phyloP scores from a whole-genome alignment of 148 eudicot species.

The Camellia japonica region DNA sequence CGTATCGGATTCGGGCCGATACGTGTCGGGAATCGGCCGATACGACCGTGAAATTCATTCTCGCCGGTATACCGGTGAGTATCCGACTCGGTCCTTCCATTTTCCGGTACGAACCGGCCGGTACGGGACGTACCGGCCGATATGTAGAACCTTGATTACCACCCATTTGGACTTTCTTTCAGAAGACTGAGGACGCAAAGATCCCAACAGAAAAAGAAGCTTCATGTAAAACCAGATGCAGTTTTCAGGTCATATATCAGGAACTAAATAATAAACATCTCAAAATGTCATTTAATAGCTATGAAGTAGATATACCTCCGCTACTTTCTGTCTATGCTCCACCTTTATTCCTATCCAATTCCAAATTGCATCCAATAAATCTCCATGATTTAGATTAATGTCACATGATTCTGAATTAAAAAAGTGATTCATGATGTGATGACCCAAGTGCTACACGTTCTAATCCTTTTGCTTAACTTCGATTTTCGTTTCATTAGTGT shows the following conservation, averaged over 20 bases:
- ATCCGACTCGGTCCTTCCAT: too few relatives aligned
- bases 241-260: conserved; percentile 15
- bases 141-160: too few relatives aligned
- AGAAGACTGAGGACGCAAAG: conserved; percentile 83
- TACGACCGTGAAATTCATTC: too few relatives aligned
- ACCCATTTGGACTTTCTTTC: conserved; percentile 91
- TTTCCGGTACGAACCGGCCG: too few relatives aligned
- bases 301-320: conserved; percentile 51
- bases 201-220: conserved; percentile 83
- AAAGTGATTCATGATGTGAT: conserved; percentile 52
- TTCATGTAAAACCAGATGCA: conserved; percentile 25
- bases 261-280: not conserved
- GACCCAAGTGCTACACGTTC: too few relatives aligned
- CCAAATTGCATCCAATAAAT: conserved; percentile 87
- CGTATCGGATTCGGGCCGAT: too few relatives aligned
- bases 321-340: conserved; percentile 82
- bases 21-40: too few relatives aligned
- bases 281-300: not conserved
- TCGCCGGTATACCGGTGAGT: too few relatives aligned
- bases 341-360: conserved; percentile 79
- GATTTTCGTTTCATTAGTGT: too few relatives aligned
- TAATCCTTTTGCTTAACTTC: too few relatives aligned
- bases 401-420: conserved; percentile 73
- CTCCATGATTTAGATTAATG: conserved; percentile 89
- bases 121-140: too few relatives aligned